Base-by-base conservation (phyloP, 371 early-diverging fungal genomes). In the Lichtheimia ornata region DNA sequence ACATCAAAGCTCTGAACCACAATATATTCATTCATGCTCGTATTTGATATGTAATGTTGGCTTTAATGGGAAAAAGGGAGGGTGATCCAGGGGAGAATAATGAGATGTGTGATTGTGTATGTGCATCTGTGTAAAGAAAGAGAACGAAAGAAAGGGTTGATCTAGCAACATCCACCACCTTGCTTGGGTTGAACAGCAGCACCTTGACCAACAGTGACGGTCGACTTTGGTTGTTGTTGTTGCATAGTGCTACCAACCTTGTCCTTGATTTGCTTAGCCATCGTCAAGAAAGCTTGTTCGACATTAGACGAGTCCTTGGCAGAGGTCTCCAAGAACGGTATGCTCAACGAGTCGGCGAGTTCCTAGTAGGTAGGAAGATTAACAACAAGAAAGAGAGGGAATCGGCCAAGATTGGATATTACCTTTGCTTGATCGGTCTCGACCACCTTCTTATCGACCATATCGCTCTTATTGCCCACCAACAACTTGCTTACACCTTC, bases 391-490 rank as follows among this genome's bases (percentile, higher is more conserved):
- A 35, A 13, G 22, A 45, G 56, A 14, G 28, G 55, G 55, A 18
- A 56, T 17, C 7, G 14, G n/a, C 43, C 41, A n/a, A 57, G 22
- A 66, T 67, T 53, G 5, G 64, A 47, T 44, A 20, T 50, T 69
- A 80, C 81, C 74, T 90, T 89, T 40, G 91, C 91, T 60, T 78
- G 81, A 15, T 84, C 83, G 63, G 83, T 84, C 45, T 88, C 89
- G 45, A 89, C 89, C 84, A 87, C 88, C 82, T 94, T 92, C 72
- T 91, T 91, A 60, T 93, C 93, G 53, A 82, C 81, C 82, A 97
- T 84, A 82, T 99, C 99, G 68, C 94, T 92, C 87, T 99, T 99
- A 88, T 99, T 99, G 64, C 99, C 99, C 45, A 99, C 91, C 54
- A 99, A 76, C 64, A 98, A 84, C 84, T 98, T 97, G 84, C 96